Evolutionary conservation across 345 rosid genomes (phyloP), one percentile per base, ranked within the genome.

Genomic region (Eucalyptus cloeziana): DNA sequence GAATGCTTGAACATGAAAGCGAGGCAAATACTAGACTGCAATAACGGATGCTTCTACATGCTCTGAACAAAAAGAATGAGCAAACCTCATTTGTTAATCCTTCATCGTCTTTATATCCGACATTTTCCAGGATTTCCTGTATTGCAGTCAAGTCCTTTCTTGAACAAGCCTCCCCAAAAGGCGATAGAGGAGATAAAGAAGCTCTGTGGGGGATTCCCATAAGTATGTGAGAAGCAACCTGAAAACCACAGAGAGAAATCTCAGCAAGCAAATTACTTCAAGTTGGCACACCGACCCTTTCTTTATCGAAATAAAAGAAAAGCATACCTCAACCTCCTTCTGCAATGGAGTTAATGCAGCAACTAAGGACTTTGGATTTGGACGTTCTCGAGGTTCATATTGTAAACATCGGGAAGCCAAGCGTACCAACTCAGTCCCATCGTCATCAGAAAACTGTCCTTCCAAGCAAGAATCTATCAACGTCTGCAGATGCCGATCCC

Each of bases 161-260:
- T n/a, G 91, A 91, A 91, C 99, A 97, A n/a, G 99, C 99, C 87
- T 98, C 99, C 49, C 99, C 99, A n/a, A 96, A 92, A 17, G 99
- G 95, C 25, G 97, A 92, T 88, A 96, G 92, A 83, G 96, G 93
- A 47, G 91, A 89, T 14, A 94, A 88, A 81, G 95, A 93, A 87
- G 94, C 93, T 88, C 95, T 91, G 91, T 94, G 93, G 80, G 94
- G 98, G 87, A 97, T 93, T 49, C 96, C 98, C 98, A 97, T 96
- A 92, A 96, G 92, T 86, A 92, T 89, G 90, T 95, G 97, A 89
- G 99, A 98, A 92, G 98, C 98, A 91, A 95, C 97, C 99, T 94
- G 90, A 89, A 92, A 47, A 60, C 60, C 45, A 33, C 86, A 79
- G 40, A 37, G 47, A 86, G 86, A 24, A 64, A 27, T 69, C 85